Evolutionary conservation across 306 rosid genomes (phyloP), one percentile per base, ranked within the genome.

Genomic region (Oxytropis ochrocephala): DNA sequence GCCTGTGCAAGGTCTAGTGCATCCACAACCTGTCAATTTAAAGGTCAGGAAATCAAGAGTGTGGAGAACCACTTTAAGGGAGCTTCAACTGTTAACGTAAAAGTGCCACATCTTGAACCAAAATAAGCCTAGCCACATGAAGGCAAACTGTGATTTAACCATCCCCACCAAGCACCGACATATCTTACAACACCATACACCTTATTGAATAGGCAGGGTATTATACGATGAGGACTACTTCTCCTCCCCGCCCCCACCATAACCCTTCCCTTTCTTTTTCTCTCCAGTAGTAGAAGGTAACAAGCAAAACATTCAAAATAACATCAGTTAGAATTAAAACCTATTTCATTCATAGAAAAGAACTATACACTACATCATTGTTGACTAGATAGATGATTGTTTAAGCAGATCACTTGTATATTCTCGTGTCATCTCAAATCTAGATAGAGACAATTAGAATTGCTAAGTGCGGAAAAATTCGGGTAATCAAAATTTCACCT

Each of bases 1-100:
- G 96, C 80, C 76, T 87, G 94, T 67, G 98, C 82, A 13, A 94
- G 95, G 64, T 90, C 97, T 64, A 94, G 50, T 13, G 96, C 98
- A 78, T 94, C 97, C 5, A 94, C 91, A 76, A 90, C 89, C 98
- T 94, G 82, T 62, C 56, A 81, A 61, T 73, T 41, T 58, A 52
- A 17, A 73, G 39, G 62, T 47, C 66, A 27, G 74, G 29, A 76
- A 72, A 48, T 64, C 4, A 57, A 4, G 49, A 44, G 7, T 32
- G 33, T 11, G 18, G 52, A 82, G 62, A 79, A 52, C 56, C 55
- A 62, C 47, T 12, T 17, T 50, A 48, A 44, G 9, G 41, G 36
- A 78, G 52, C 24, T 36, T 19, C 14, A 19, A 17, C 5, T 7
- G 13, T 16, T 66, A 38, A 53, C 39, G 74, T 39, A 56, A 21